phyloP scores from a whole-genome alignment of 2,329 filamentous ascomycete genomes.

The Sporothrix phasma region DNA sequence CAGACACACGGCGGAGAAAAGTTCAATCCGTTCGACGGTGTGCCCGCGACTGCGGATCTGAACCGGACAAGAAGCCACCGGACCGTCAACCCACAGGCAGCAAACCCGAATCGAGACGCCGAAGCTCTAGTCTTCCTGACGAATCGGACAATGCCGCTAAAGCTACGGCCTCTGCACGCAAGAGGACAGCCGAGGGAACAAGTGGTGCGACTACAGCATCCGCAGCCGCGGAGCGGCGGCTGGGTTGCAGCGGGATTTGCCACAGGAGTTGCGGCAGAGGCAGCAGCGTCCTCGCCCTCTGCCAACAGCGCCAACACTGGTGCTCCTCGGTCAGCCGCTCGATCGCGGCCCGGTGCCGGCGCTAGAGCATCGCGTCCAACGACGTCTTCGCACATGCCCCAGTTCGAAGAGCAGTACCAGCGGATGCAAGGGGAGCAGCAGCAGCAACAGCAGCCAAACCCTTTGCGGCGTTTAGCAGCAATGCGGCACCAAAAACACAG shows the following conservation, averaged over 20 bases:
- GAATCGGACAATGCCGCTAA: slow-evolving; percentile 23
- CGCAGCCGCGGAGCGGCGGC: not conserved
- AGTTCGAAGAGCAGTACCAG: slow-evolving; percentile 17
- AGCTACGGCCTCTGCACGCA: not conserved
- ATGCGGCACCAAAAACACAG: not conserved
- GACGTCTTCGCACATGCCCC: slow-evolving; percentile 13
- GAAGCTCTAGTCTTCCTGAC: slow-evolving; percentile 27
- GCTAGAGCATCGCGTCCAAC: not conserved
- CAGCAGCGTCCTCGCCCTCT: not conserved
- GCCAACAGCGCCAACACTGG: slow-evolving; percentile 5
- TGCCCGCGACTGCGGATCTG: slow-evolving; percentile 25
- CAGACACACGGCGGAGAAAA: slow-evolving; percentile 47
- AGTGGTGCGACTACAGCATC: too few relatives aligned
- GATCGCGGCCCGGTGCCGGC: slow-evolving; percentile 1
- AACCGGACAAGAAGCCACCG: slow-evolving; percentile 38
- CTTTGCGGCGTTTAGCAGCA: slow-evolving; percentile 1
- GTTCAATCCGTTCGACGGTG: slow-evolving; percentile 45
- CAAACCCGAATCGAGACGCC: slow-evolving; percentile 21
- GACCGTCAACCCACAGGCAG: slow-evolving; percentile 22
- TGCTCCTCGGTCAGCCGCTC: slow-evolving; percentile 2
- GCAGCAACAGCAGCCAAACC: slow-evolving; percentile 1
- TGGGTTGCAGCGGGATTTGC: not conserved
- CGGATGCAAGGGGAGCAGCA: slow-evolving; percentile 8
- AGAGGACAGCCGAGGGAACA: not conserved
- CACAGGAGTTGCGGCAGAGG: not conserved